phyloP scores from a whole-genome alignment of 2,329 filamentous ascomycete species.

The Penicillium sp. region DNA sequence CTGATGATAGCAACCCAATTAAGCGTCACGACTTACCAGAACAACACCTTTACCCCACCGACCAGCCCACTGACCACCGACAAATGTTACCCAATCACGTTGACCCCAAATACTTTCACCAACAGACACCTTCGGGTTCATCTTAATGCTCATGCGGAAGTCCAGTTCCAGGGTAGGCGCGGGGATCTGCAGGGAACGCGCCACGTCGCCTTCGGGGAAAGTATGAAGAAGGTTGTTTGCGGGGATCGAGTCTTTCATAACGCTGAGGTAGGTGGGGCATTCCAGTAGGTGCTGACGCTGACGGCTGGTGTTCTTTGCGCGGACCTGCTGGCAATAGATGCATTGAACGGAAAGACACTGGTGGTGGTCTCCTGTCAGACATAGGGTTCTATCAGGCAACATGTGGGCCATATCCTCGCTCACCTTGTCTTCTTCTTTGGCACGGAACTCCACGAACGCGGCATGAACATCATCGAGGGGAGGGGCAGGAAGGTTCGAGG shows the following conservation, averaged over 20 bases:
- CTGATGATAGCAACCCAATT: no score
- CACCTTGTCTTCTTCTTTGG: slow-evolving; percentile 43
- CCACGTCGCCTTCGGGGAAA: slow-evolving; percentile 44
- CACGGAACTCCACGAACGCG: slow-evolving; percentile 42
- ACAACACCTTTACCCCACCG: slow-evolving; percentile 46
- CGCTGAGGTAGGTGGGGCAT: slow-evolving; percentile 43
- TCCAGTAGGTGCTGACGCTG: slow-evolving; percentile 43
- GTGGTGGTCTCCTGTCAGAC: no score
- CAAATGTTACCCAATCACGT: slow-evolving; percentile 45
- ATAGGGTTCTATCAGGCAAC: no score
- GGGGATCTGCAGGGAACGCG: slow-evolving; percentile 42
- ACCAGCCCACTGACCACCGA: slow-evolving; percentile 46
- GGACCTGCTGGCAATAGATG: slow-evolving; percentile 44
- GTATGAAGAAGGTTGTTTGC: slow-evolving; percentile 45
- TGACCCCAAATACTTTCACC: slow-evolving; percentile 43
- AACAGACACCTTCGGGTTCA: slow-evolving; percentile 44
- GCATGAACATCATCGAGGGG: slow-evolving; percentile 44
- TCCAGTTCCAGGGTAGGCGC: slow-evolving; percentile 43
- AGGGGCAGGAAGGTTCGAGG: slow-evolving; percentile 38
- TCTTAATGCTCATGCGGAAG: slow-evolving; percentile 46
- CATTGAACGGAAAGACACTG: slow-evolving; percentile 45
- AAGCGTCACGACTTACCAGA: slow-evolving; percentile 31
- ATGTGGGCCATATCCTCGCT: no score
- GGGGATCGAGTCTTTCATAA: slow-evolving; percentile 46
- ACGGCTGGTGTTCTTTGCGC: slow-evolving; percentile 44